A percentile compares a stretch with the other conserved stretches of the same genome.
These are phyloP conservation scores for Kwoniella dendrophila DNA, from an alignment of 768 basidiomycete species.

Conservation along the genomic window DNA sequence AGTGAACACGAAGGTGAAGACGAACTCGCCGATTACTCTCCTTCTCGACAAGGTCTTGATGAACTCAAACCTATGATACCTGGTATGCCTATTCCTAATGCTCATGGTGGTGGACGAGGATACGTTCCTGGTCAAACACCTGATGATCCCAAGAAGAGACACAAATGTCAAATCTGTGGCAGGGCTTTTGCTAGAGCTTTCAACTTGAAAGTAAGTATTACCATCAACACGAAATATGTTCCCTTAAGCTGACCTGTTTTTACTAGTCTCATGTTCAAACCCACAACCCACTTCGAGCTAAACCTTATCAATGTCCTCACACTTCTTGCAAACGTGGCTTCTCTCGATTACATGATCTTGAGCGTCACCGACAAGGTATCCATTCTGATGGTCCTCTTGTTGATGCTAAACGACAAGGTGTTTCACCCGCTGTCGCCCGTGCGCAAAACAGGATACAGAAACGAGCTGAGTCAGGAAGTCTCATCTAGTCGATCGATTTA, in stretches of 20 bases:
- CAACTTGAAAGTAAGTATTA: constrained; percentile 72
- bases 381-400: constrained; percentile 54
- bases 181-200: constrained; percentile 89
- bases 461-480: constrained; percentile 41
- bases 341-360: constrained; percentile 90
- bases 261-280: constrained; percentile 78
- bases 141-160: constrained; percentile 54
- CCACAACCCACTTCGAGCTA: constrained; percentile 86
- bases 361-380: constrained; percentile 67
- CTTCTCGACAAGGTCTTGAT: constrained; percentile 3
- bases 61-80: constrained; percentile 35
- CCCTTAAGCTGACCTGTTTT: constrained; percentile 10
- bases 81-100: constrained; percentile 44
- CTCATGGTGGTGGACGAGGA: constrained; percentile 53
- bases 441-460: constrained; percentile 48
- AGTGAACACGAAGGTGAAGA: constrained; percentile 33
- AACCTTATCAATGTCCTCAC: constrained; percentile 87
- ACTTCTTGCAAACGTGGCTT: constrained; percentile 84
- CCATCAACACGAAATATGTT: not conserved
- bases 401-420: constrained; percentile 52
- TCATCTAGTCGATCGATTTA: constrained; percentile 33
- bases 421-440: constrained; percentile 50
- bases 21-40: constrained; percentile 34
- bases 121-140: constrained; percentile 56
- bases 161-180: constrained; percentile 54